Evolutionary conservation across 805 yeast genomes (phyloP).

Genomic region (Suhomyces prunicola): DNA sequence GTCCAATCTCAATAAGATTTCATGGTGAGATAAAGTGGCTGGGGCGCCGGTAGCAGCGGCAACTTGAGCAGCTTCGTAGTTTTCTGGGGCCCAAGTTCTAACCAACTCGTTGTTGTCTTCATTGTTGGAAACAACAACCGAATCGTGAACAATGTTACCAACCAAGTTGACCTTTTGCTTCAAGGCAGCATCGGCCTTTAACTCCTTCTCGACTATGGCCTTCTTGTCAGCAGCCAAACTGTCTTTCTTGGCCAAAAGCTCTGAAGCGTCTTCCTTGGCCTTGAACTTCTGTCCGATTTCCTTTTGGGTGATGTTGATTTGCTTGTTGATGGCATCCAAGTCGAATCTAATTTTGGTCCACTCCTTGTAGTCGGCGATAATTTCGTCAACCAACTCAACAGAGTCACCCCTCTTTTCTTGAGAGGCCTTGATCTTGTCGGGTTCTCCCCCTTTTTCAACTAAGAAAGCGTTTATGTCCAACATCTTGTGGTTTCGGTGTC

Average conservation of each 20-base stretch:
- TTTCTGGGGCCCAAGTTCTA: constrained; percentile 83
- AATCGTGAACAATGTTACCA: constrained; percentile 92
- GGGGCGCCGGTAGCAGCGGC: constrained; percentile 77
- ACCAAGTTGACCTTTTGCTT: constrained; percentile 81
- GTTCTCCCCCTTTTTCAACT: constrained; percentile 96
- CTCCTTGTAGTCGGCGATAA: constrained; percentile 82
- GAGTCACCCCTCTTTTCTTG: constrained; percentile 93
- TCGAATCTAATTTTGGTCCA: constrained; percentile 86
- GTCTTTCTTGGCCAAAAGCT: constrained; percentile 78
- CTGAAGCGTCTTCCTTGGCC: constrained; percentile 91
- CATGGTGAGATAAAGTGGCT: constrained; percentile 90
- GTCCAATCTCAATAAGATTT: constrained; percentile 86
- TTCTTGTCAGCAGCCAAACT: constrained; percentile 67
- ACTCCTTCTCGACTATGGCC: constrained; percentile 62
- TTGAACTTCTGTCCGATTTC: constrained; percentile 90
- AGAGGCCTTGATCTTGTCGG: constrained; percentile 80
- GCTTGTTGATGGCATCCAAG: constrained; percentile 86
- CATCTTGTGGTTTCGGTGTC: constrained; percentile 44
- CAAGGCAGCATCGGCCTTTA: constrained; percentile 71
- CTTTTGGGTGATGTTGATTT: constrained; percentile 85
- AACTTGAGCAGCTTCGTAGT: constrained; percentile 55
- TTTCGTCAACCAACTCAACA: constrained; percentile 94
- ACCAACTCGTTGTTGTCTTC: constrained; percentile 90
- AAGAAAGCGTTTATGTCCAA: constrained; percentile 89
- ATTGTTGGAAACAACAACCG: constrained; percentile 81